These are phyloP conservation scores for Talaromyces sp. DNA, from an alignment of 2,329 filamentous ascomycete genomes.

Conservation along the genomic window DNA sequence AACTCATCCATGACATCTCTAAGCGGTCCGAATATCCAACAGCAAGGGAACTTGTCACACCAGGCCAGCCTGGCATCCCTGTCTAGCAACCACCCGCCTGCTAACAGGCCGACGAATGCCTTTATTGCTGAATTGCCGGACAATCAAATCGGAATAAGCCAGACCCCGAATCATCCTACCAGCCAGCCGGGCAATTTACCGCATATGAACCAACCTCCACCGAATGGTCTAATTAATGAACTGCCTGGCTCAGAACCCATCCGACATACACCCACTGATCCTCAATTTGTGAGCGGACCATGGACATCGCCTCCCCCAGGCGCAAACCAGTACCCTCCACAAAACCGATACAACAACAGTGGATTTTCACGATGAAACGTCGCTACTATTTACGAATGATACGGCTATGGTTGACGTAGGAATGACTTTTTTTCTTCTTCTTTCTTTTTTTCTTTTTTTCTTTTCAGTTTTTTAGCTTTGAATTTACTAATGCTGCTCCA, in stretches of 20 bases:
- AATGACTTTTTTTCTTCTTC: background rate
- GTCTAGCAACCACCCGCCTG: background rate
- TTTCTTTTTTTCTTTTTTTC: background rate
- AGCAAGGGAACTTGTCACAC: background rate
- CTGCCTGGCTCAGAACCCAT: constrained; percentile 3
- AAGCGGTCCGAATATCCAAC: background rate
- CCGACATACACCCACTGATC: constrained; percentile 14
- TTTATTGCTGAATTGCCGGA: constrained; percentile 9
- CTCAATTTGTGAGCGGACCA: constrained; percentile 26
- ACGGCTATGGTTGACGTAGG: background rate
- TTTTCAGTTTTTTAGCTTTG: background rate
- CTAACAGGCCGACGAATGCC: background rate
- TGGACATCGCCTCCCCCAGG: constrained; percentile 17
- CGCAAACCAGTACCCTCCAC: constrained; percentile 1
- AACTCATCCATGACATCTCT: constrained; percentile 1
- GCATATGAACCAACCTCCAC: background rate
- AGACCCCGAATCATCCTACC: background rate
- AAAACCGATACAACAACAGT: constrained; percentile 4
- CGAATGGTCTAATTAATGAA: background rate
- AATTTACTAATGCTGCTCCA: background rate
- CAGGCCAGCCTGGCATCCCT: background rate
- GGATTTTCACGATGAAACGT: constrained; percentile 1
- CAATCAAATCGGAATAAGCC: background rate
- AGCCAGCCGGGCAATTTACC: background rate
- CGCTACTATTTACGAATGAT: background rate